Evolutionary conservation across 2,329 filamentous ascomycete genomes (phyloP).

Genomic region (Cadophora sp.): DNA sequence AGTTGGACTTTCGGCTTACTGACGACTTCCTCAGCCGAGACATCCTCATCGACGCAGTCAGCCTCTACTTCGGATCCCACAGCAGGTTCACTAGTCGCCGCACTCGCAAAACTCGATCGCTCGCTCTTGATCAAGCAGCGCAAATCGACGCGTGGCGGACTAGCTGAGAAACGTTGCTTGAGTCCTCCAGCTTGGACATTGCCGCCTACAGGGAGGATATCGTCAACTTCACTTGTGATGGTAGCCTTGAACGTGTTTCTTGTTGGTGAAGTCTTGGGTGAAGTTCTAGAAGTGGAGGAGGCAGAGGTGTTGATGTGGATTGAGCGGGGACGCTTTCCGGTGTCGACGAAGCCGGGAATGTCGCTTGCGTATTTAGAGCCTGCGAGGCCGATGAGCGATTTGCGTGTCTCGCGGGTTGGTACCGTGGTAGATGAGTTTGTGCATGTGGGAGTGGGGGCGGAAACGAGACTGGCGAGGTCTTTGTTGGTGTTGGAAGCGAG

Average conservation of each 20-base stretch:
- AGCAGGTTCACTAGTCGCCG: neutral
- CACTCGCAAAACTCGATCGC: neutral
- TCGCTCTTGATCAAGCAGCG: conserved; percentile 15
- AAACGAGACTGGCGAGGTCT: neutral
- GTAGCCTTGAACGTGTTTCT: neutral
- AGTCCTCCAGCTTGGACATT: neutral
- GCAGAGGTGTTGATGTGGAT: neutral
- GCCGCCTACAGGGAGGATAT: neutral
- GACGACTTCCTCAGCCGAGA: neutral
- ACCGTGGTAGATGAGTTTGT: neutral
- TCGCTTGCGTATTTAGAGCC: conserved; percentile 28
- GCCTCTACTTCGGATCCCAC: too few relatives aligned
- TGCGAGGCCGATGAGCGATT: conserved; percentile 24
- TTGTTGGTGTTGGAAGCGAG: neutral
- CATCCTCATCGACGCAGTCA: neutral
- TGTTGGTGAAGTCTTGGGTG: neutral
- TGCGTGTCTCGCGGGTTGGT: neutral
- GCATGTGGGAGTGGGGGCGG: too few relatives aligned
- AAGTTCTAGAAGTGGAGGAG: neutral
- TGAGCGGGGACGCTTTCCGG: neutral
- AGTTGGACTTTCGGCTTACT: neutral
- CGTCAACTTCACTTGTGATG: neutral
- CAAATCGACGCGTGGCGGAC: conserved; percentile 17
- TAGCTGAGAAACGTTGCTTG: conserved; percentile 6
- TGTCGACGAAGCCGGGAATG: conserved; percentile 9